Percentiles rank a stretch among this genome's conserved stretches.
phyloP scores from a whole-genome alignment of 2,329 filamentous ascomycete species.

The Pseudopithomyces chartarum region DNA sequence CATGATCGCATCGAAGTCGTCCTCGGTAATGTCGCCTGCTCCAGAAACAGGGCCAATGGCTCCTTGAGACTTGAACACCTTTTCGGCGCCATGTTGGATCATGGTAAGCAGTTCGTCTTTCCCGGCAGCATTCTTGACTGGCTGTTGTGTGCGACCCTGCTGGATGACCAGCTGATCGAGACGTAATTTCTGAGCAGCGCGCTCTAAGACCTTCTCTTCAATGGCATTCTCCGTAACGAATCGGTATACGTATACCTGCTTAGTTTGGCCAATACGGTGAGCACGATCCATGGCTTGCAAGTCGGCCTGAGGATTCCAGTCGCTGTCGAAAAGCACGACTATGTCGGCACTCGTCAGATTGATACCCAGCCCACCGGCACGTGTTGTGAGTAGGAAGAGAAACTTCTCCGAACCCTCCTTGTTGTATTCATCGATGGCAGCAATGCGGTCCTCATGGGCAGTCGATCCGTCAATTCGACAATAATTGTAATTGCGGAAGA shows the following conservation, averaged over 20 bases:
- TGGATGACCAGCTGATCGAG: conserved; percentile 98
- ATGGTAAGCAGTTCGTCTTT: conserved; percentile 96
- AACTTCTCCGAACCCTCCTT: conserved; percentile 95
- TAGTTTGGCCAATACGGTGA: conserved; percentile 97
- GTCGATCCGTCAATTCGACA: conserved; percentile 97
- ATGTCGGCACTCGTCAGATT: conserved; percentile 95
- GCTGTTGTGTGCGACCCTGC: conserved; percentile 90
- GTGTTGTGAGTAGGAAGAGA: conserved; percentile 90
- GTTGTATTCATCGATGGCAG: conserved; percentile 98
- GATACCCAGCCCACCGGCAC: conserved; percentile 94
- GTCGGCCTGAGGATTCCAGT: conserved; percentile 99
- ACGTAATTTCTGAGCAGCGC: conserved; percentile 93
- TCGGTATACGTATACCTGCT: conserved; percentile 94
- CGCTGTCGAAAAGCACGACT: conserved; percentile 94
- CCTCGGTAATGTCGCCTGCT: conserved; percentile 73
- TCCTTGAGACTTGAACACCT: conserved; percentile 80
- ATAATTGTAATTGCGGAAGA: conserved; percentile 93
- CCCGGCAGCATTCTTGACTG: conserved; percentile 86
- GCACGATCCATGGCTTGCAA: conserved; percentile 98
- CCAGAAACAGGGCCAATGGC: conserved; percentile 64
- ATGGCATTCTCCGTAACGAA: conserved; percentile 98
- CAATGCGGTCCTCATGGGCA: conserved; percentile 95
- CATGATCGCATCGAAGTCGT: conserved; percentile 89
- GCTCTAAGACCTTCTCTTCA: conserved; percentile 96
- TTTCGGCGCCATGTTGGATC: conserved; percentile 99